phyloP scores from a whole-genome alignment of 2,329 filamentous ascomycete genomes.

The Colletotrichum sp. region DNA sequence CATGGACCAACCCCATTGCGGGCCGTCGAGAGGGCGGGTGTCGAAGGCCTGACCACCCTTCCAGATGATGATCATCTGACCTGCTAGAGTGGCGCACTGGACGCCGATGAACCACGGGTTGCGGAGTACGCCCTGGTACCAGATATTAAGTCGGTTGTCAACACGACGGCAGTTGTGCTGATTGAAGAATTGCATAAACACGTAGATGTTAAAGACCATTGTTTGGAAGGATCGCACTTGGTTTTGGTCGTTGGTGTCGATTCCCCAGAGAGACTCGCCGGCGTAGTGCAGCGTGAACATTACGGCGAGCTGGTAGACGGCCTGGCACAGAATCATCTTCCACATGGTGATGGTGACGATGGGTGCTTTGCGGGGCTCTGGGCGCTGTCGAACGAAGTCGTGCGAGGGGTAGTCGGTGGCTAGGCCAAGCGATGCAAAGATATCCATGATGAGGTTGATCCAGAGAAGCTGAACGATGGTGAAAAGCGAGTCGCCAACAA shows the following conservation, averaged over 20 bases:
- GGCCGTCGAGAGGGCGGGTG: constrained; percentile 63
- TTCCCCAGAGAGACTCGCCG: constrained; percentile 53
- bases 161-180: constrained; percentile 82
- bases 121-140: constrained; percentile 73
- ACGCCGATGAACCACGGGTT: constrained; percentile 82
- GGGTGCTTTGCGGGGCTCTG: constrained; percentile 31
- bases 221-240: constrained; percentile 57
- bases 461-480: constrained; percentile 64
- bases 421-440: constrained; percentile 59
- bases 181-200: constrained; percentile 93
- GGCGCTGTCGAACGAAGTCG: constrained; percentile 36
- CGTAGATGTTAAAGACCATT: constrained; percentile 84
- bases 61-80: constrained; percentile 76
- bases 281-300: constrained; percentile 68
- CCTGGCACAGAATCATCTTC: constrained; percentile 83
- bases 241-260: background rate
- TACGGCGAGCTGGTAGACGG: constrained; percentile 72
- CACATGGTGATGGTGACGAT: constrained; percentile 75
- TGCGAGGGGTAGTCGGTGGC: constrained; percentile 42
- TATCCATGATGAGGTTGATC: constrained; percentile 68
- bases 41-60: constrained; percentile 73
- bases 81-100: constrained; percentile 69
- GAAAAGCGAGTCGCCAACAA: constrained; percentile 57
- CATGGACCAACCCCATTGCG: constrained; percentile 74
- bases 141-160: constrained; percentile 82